A percentile compares a stretch with the other conserved stretches of the same genome.
Conservation (phyloP, 768 basidiomycete species). For the Tylopilus balloui region DNA sequence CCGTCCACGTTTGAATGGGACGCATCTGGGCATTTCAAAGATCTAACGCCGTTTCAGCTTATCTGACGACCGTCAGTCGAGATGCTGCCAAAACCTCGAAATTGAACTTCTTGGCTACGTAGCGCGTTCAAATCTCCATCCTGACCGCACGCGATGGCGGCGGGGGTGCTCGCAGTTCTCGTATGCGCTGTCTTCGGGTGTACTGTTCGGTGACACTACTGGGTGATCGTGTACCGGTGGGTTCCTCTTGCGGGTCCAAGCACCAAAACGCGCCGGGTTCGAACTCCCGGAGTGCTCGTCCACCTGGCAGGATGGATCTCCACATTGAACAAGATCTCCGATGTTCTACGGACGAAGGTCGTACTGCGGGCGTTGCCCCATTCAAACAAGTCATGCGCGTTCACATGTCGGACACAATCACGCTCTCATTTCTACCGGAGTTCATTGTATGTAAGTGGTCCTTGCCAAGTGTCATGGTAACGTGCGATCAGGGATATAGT, state of each 20-base stretch:
- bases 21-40: slow-evolving; percentile 3
- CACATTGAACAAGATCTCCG: slow-evolving; percentile 9
- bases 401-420: background rate
- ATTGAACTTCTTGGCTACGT: slow-evolving; percentile 1
- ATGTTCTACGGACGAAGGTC: slow-evolving; percentile 11
- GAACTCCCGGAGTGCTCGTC: slow-evolving; percentile 7
- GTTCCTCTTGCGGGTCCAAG: slow-evolving; percentile 3
- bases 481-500: slow-evolving; percentile 2
- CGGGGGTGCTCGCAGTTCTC: slow-evolving; percentile 16
- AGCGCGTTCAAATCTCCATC: slow-evolving; percentile 19
- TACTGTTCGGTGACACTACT: slow-evolving; percentile 19
- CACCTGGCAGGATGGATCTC: slow-evolving; percentile 1
- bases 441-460: background rate
- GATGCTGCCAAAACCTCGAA: background rate
- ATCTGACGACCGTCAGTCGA: slow-evolving; percentile 8
- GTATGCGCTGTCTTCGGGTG: slow-evolving; percentile 19
- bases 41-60: slow-evolving; percentile 17
- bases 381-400: slow-evolving; percentile 4
- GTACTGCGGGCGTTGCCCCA: background rate
- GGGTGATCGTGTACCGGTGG: slow-evolving; percentile 6
- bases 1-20: background rate
- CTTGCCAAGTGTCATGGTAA: background rate
- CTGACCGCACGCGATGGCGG: slow-evolving; percentile 26
- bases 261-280: slow-evolving; percentile 4
- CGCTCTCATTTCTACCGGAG: slow-evolving; percentile 7